These are phyloP conservation scores for Brassica nigra DNA, from an alignment of 345 rosid genomes.

Conservation along the genomic window DNA sequence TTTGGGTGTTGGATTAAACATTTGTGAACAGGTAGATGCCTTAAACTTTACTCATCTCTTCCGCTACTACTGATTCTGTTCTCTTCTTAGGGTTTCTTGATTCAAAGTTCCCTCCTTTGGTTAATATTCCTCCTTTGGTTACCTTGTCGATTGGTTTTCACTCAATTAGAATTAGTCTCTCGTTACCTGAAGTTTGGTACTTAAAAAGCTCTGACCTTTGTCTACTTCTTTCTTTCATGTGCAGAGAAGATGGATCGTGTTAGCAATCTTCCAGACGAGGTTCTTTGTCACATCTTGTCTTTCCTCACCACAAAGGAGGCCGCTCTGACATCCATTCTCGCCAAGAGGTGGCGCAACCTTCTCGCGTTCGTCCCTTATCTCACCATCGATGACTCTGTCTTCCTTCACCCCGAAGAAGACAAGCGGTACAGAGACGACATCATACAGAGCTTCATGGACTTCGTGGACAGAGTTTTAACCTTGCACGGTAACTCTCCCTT, in stretches of 20 bases:
- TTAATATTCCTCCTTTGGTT: too few relatives aligned
- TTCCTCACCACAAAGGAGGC: not conserved
- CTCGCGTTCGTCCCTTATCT: not conserved
- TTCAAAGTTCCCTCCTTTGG: too few relatives aligned
- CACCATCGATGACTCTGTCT: not conserved
- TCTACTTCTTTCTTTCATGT: too few relatives aligned
- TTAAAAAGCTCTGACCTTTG: too few relatives aligned
- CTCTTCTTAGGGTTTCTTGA: too few relatives aligned
- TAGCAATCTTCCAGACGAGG: not conserved
- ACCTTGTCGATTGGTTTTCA: too few relatives aligned
- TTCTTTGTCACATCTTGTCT: not conserved
- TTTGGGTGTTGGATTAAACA: too few relatives aligned
- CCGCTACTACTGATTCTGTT: too few relatives aligned
- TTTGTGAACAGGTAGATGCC: not conserved
- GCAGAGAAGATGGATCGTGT: not conserved
- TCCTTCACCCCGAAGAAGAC: not conserved
- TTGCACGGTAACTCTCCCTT: not conserved
- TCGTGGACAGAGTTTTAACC: not conserved
- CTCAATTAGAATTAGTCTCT: too few relatives aligned
- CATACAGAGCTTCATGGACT: not conserved
- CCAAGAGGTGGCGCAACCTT: not conserved
- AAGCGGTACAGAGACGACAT: not conserved
- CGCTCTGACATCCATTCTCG: not conserved
- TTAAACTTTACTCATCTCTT: too few relatives aligned
- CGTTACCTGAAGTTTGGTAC: too few relatives aligned